Conservation (phyloP, 805 yeast species). For the Lachancea kluyveri region DNA sequence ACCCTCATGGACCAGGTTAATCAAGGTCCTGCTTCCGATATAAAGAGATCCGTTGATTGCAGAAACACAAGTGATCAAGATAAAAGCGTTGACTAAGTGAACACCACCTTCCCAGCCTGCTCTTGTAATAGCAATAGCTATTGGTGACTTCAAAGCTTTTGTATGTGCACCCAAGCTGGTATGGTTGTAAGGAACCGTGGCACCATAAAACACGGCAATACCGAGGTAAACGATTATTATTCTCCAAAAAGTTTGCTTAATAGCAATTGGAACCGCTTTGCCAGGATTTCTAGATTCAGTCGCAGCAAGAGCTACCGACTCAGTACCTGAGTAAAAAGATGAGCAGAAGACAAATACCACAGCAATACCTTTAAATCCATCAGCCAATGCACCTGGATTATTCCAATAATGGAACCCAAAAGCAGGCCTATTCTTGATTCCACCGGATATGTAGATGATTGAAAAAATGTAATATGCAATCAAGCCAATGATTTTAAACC, state of each 20-base stretch:
- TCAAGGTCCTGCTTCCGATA: constrained; percentile 43
- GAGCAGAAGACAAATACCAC: constrained; percentile 54
- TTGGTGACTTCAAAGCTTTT: constrained; percentile 54
- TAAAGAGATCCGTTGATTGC: constrained; percentile 39
- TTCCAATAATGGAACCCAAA: too few species aligned
- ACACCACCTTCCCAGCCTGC: constrained; percentile 50
- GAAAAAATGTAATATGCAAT: constrained; percentile 52
- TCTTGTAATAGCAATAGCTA: constrained; percentile 48
- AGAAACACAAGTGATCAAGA: constrained; percentile 47
- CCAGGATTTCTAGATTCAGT: constrained; percentile 51
- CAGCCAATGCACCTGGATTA: constrained; percentile 47
- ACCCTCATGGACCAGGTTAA: constrained; percentile 43
- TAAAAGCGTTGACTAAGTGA: constrained; percentile 50
- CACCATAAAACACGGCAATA: constrained; percentile 47
- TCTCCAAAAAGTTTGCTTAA: constrained; percentile 40
- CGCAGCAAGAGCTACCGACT: constrained; percentile 47
- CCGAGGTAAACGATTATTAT: constrained; percentile 48
- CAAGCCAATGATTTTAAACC: constrained; percentile 56
- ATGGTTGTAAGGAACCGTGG: constrained; percentile 46
- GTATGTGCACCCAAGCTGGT: constrained; percentile 37
- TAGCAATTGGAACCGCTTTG: constrained; percentile 48
- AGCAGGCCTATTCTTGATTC: constrained; percentile 49
- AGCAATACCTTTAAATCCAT: constrained; percentile 39
- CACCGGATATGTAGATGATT: constrained; percentile 54
- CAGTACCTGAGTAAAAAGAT: constrained; percentile 53